Evolutionary conservation across 176 grass and related monocot genomes (phyloP).

Genomic region (Canna indica): DNA sequence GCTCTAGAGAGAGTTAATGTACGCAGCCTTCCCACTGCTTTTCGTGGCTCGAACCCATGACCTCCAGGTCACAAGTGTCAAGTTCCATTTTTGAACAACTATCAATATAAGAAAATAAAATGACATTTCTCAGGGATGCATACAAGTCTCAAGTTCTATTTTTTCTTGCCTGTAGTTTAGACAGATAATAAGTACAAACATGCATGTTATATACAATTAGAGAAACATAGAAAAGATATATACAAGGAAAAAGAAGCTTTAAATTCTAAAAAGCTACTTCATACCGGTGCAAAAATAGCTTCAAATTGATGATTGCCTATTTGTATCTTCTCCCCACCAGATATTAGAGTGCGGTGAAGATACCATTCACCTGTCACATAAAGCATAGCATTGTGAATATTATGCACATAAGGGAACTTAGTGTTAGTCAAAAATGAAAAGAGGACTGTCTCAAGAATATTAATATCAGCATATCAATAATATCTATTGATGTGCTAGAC

Average conservation of each 20-base stretch:
- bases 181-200: not conserved
- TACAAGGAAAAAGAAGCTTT: not conserved
- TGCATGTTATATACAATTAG: not conserved
- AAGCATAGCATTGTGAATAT: not conserved
- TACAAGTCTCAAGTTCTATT: no score
- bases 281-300: constrained; percentile 82
- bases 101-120: no score
- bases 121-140: no score
- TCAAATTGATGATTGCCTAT: constrained; percentile 58
- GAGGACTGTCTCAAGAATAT: no score
- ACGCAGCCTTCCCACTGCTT: no score
- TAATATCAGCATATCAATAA: not conserved
- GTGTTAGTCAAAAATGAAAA: not conserved
- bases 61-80: no score
- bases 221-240: not conserved
- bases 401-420: not conserved
- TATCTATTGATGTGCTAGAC: not conserved
- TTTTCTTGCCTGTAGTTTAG: no score
- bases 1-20: no score
- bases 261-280: constrained; percentile 19
- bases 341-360: constrained; percentile 32
- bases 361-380: constrained; percentile 55
- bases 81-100: no score
- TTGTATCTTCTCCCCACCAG: constrained; percentile 69
- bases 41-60: no score